Conservation (phyloP, 164 flowering plant species). For the Cinnamomum chago region DNA sequence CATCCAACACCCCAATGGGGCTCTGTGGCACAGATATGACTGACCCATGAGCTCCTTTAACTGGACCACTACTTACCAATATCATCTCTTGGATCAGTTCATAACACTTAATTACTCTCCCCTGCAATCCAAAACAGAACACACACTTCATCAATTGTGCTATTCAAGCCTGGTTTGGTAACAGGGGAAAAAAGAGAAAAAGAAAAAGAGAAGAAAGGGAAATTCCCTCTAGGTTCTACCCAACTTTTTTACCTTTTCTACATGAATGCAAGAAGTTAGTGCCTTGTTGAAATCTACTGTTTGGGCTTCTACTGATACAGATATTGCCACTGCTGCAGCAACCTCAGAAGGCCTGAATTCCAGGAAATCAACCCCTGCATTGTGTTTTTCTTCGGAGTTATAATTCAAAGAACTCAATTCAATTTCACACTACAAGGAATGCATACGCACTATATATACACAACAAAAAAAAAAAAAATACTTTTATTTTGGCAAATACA, state of each 20-base stretch:
- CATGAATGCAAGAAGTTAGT: slow-evolving; percentile 32
- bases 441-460: too few species aligned
- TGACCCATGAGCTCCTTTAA: slow-evolving; percentile 16
- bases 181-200: neutral
- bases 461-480: too few species aligned
- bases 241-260: slow-evolving; percentile 45
- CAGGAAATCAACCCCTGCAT: slow-evolving; percentile 69
- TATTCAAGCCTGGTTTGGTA: neutral
- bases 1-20: slow-evolving; percentile 92
- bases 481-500: neutral
- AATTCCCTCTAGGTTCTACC: slow-evolving; percentile 1
- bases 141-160: neutral
- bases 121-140: slow-evolving; percentile 46
- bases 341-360: slow-evolving; percentile 70
- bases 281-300: slow-evolving; percentile 40
- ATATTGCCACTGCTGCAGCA: slow-evolving; percentile 73
- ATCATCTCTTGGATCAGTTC: slow-evolving; percentile 45
- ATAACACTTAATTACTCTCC: slow-evolving; percentile 58
- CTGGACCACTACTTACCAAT: slow-evolving; percentile 23
- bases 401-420: neutral
- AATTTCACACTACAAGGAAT: neutral
- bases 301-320: slow-evolving; percentile 40
- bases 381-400: slow-evolving; percentile 24
- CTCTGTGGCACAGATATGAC: slow-evolving; percentile 55
- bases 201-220: slow-evolving; percentile 1